Conservation (phyloP, 371 early-diverging fungal species). For the Circinella umbellata region DNA sequence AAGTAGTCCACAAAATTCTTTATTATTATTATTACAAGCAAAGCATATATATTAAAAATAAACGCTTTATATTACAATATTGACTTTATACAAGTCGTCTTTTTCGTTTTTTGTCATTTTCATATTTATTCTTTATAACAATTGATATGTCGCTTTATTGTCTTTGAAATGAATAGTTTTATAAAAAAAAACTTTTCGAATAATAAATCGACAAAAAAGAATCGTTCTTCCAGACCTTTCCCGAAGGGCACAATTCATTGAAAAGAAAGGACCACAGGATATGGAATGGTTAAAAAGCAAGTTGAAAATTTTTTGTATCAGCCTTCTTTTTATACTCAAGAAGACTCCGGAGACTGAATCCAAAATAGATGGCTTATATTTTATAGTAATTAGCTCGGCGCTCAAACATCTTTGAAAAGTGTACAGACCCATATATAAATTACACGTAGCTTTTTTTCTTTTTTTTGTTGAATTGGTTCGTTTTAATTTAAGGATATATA, state of each 20-base stretch:
- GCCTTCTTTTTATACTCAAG: background rate
- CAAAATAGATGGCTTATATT: background rate
- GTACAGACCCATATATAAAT: too few relatives aligned
- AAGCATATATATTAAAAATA: too few relatives aligned
- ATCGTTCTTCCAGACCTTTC: slow-evolving; percentile 14
- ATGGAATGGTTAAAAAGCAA: slow-evolving; percentile 8
- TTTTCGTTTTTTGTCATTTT: background rate
- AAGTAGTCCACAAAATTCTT: too few relatives aligned
- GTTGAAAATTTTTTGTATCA: background rate
- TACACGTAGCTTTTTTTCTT: too few relatives aligned
- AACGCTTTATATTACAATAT: too few relatives aligned
- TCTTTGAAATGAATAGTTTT: background rate
- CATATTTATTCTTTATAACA: too few relatives aligned
- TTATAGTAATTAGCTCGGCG: too few relatives aligned
- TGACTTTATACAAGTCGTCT: background rate
- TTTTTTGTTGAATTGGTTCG: too few relatives aligned
- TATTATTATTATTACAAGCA: too few relatives aligned
- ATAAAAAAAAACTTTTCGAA: background rate
- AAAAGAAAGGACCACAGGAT: slow-evolving; percentile 18
- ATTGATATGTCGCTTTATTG: slow-evolving; percentile 3
- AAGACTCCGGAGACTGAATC: background rate
- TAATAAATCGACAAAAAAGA: background rate
- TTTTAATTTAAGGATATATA: too few relatives aligned
- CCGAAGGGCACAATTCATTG: slow-evolving; percentile 19
- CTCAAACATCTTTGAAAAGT: too few relatives aligned